Evolutionary conservation across 1,139 yeast species (phyloP).

Genomic region (Kodamaea sp.): DNA sequence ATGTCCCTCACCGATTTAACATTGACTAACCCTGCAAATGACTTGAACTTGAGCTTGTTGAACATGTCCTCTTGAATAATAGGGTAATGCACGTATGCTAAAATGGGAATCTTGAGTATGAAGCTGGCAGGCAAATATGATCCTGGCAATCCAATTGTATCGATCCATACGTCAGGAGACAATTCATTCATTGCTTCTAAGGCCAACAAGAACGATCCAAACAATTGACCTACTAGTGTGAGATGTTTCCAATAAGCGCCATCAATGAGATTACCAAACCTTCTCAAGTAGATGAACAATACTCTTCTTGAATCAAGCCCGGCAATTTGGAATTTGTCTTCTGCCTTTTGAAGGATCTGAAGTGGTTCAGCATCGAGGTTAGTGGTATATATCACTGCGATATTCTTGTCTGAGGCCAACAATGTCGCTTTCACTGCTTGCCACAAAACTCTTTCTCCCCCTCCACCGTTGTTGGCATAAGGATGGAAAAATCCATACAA

Average conservation of each 20-base stretch:
- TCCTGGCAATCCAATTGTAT: conserved; percentile 94
- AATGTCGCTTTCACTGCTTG: conserved; percentile 82
- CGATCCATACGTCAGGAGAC: conserved; percentile 89
- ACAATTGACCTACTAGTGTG: conserved; percentile 83
- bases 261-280: conserved; percentile 61
- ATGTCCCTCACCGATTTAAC: conserved; percentile 4
- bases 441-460: conserved; percentile 98
- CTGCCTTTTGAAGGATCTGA: conserved; percentile 59
- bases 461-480: conserved; percentile 94
- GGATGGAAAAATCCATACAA: conserved; percentile 94
- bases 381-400: conserved; percentile 80
- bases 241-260: conserved; percentile 74
- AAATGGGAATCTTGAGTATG: conserved; percentile 67
- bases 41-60: conserved; percentile 48
- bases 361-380: conserved; percentile 54
- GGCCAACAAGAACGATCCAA: conserved; percentile 72
- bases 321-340: conserved; percentile 61
- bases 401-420: conserved; percentile 45
- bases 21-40: conserved; percentile 10
- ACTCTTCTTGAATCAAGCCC: conserved; percentile 55
- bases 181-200: conserved; percentile 69
- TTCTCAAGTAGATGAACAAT: conserved; percentile 69
- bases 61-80: conserved; percentile 88
- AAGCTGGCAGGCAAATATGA: conserved; percentile 61
- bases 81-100: conserved; percentile 93